Evolutionary conservation across 73 alveolate species (phyloP).

Genomic region (Paramecium sonneborni): DNA sequence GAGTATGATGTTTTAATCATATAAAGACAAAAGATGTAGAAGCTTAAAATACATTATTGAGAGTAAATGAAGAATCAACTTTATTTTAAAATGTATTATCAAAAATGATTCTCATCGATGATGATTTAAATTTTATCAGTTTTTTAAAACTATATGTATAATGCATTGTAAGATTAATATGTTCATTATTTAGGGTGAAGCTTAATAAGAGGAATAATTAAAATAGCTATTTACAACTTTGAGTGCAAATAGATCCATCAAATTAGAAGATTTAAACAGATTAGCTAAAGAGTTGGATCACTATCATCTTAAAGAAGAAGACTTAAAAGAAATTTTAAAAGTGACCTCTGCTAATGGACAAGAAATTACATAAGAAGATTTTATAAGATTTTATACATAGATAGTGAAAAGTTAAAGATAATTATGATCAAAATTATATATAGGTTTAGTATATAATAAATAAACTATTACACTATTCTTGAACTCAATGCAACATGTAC

Average conservation of each 20-base stretch:
- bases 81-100: background rate
- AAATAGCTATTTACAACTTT: background rate
- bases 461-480: conserved; percentile 39
- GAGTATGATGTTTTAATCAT: background rate
- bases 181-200: background rate
- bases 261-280: background rate
- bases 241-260: background rate
- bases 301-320: background rate
- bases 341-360: background rate
- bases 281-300: background rate
- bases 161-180: background rate
- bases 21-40: background rate
- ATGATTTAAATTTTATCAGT: background rate
- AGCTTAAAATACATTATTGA: background rate
- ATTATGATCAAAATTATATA: conserved; percentile 23
- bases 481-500: conserved; percentile 37
- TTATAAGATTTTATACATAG: conserved; percentile 22
- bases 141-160: background rate
- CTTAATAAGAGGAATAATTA: background rate
- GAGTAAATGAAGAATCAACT: conserved; percentile 22
- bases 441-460: conserved; percentile 42
- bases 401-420: conserved; percentile 23
- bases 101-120: background rate
- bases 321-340: background rate
- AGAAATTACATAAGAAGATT: background rate